Evolutionary conservation across 176 grass and related monocot species (phyloP), one percentile per base, ranked within the genome.

Genomic region (Cymbopogon citratus): DNA sequence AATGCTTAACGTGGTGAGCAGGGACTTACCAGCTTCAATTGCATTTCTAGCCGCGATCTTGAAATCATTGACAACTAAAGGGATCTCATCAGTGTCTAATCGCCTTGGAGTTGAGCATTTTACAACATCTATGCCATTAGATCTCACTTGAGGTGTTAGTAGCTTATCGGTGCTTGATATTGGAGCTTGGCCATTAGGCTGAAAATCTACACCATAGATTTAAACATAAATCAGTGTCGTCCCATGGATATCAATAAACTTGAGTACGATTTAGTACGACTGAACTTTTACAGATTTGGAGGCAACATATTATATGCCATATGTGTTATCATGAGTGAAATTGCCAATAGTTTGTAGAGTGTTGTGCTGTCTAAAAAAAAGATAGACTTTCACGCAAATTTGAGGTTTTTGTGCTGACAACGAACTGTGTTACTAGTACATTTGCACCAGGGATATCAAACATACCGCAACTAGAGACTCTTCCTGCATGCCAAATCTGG

Each of bases 1-100:
- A 45, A 16, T 43, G 5, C 12, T 74, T 67, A 69, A 59, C 72
- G 6, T 68, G 61, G 66, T 26, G 66, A 59, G 33, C 44, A 63
- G 26, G n/a, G 26, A n/a, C 44, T 90, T 71, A 89, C 92, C 89
- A 52, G 89, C 89, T 69, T 94, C 80, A 43, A 91, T 66, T 52
- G 92, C 89, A 89, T 94, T 94, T 83, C 80, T 88, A 46, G 92
- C 89, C 23, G 92, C 89, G 9, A 70, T 73, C 79, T 87, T 90
- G 41, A 84, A 94, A 85, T 89, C 83, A 15, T 89, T 89, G 81
- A 94, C 10, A 14, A 94, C 26, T 5, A 29, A 69, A 81, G 86
- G 82, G 23, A 94, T 94, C 48, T 94, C 86, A 62, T 78, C 72
- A 7, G 66, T 86, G 24, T 77, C 76, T 79, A 94, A 74, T 78